A percentile compares a stretch with the other conserved stretches of the same genome.
phyloP scores from a whole-genome alignment of 202 grass and related monocot species.

The Dendrocalamus latiflorus region DNA sequence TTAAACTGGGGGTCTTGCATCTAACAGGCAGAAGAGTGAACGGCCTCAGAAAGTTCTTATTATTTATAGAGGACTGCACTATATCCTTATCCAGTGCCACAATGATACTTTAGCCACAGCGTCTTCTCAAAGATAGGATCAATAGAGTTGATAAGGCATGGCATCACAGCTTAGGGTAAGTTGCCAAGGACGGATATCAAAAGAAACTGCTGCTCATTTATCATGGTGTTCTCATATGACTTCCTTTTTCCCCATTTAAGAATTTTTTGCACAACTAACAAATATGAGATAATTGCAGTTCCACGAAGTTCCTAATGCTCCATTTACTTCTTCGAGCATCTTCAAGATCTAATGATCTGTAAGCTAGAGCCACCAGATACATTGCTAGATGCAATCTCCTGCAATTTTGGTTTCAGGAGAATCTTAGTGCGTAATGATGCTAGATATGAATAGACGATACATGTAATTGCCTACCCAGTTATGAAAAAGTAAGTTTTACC shows the following conservation, averaged over 20 bases:
- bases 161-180: background rate
- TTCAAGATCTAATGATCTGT: slow-evolving; percentile 91
- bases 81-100: no score
- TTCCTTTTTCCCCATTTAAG: no score
- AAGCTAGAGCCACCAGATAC: slow-evolving; percentile 79
- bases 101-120: background rate
- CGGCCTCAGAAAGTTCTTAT: no score
- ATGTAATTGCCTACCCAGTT: background rate
- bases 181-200: background rate
- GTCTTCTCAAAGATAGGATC: background rate
- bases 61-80: no score
- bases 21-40: background rate
- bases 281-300: no score
- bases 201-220: no score
- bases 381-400: slow-evolving; percentile 97
- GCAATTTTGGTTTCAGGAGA: slow-evolving; percentile 28
- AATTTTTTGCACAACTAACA: no score
- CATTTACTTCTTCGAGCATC: slow-evolving; percentile 61
- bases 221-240: no score
- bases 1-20: background rate
- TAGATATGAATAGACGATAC: background rate
- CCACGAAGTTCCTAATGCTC: slow-evolving; percentile 46
- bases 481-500: background rate
- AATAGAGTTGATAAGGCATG: background rate
- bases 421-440: background rate